A percentile compares a stretch with the other conserved stretches of the same genome.
Conservation (phyloP, 768 basidiomycete genomes). For the Chalciporus chontae region DNA sequence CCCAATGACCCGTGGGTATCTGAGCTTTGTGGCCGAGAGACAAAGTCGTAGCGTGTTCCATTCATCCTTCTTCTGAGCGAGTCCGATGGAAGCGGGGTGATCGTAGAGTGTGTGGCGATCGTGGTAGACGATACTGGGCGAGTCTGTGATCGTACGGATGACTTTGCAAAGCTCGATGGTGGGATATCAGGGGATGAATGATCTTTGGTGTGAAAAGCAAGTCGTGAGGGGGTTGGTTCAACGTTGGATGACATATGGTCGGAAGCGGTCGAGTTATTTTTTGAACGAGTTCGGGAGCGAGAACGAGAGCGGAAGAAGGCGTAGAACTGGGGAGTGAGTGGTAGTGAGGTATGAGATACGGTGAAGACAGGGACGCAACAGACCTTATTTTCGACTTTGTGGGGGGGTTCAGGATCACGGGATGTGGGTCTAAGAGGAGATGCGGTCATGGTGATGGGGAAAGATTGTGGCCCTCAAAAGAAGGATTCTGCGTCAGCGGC, state of each 20-base stretch:
- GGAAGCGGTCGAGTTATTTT: neutral
- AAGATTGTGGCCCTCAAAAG: slow-evolving; percentile 6
- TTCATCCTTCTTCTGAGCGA: slow-evolving; percentile 16
- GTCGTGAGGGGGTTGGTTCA: slow-evolving; percentile 17
- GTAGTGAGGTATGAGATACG: neutral
- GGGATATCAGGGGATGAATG: slow-evolving; percentile 2
- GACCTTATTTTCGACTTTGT: slow-evolving; percentile 47
- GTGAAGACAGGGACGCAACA: slow-evolving; percentile 6
- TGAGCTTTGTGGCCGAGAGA: slow-evolving; percentile 8
- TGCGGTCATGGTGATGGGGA: slow-evolving; percentile 10
- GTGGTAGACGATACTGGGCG: slow-evolving; percentile 68
- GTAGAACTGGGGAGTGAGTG: slow-evolving; percentile 44
- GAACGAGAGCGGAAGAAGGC: slow-evolving; percentile 55
- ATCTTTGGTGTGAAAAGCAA: slow-evolving; percentile 7
- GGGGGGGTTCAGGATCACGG: neutral
- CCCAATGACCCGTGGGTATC: slow-evolving; percentile 11
- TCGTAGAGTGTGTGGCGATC: slow-evolving; percentile 57
- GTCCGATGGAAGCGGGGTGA: slow-evolving; percentile 55
- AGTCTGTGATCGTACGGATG: slow-evolving; percentile 46
- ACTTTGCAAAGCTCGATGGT: slow-evolving; percentile 32
- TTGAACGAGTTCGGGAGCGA: slow-evolving; percentile 31
- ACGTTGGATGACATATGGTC: slow-evolving; percentile 15
- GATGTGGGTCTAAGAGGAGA: slow-evolving; percentile 1
- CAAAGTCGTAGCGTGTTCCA: slow-evolving; percentile 16
- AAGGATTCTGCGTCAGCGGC: slow-evolving; percentile 1